Evolutionary conservation across 106 monocot genomes (phyloP).

Genomic region (Posidonia australis): DNA sequence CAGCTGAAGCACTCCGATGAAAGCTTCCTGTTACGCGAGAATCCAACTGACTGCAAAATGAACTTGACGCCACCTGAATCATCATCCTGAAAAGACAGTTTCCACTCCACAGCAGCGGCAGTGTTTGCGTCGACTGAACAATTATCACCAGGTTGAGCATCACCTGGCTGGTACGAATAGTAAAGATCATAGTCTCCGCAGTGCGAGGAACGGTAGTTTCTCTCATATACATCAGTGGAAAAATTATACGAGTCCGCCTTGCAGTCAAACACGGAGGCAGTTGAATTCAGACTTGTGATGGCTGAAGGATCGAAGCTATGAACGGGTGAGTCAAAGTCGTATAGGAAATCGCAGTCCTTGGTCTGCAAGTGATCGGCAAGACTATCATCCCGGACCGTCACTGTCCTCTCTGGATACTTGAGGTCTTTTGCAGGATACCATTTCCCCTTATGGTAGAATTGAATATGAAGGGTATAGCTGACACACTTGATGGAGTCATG

Average conservation of each 20-base stretch:
- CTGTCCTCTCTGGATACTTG: background rate
- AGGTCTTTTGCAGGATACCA: background rate
- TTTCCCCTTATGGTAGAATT: background rate
- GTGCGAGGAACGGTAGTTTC: background rate
- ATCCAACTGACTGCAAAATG: constrained; percentile 4
- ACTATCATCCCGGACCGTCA: background rate
- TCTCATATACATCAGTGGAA: background rate
- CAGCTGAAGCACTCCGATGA: background rate
- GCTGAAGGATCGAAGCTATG: background rate
- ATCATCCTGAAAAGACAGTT: background rate
- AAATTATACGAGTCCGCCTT: background rate
- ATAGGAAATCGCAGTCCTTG: constrained; percentile 4
- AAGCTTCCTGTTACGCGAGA: background rate
- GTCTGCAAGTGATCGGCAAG: background rate
- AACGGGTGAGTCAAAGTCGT: constrained; percentile 3
- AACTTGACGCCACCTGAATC: background rate
- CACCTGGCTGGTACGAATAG: background rate
- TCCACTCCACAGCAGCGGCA: background rate
- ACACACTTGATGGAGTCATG: background rate
- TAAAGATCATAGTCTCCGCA: constrained; percentile 5
- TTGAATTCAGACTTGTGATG: background rate
- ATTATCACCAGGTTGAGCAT: background rate
- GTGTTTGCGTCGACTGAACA: background rate
- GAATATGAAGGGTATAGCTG: background rate
- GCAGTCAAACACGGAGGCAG: constrained; percentile 5